A percentile compares a stretch with the other conserved stretches of the same genome.
Conservation (phyloP, 202 grass and related monocot species). For the Zizania palustris region DNA sequence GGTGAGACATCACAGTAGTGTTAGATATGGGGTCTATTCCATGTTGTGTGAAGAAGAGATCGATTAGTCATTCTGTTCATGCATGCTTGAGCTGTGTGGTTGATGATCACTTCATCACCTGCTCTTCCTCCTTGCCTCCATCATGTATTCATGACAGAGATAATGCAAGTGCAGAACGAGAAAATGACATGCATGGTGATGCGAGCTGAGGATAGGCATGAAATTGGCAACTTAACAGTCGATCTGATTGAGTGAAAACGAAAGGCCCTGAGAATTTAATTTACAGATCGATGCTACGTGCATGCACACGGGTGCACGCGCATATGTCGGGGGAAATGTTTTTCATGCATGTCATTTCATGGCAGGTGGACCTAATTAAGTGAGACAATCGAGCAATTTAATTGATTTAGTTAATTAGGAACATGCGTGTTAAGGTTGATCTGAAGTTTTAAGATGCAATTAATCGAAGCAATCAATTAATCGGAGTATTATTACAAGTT, state of each 20-base stretch:
- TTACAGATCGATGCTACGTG: background rate
- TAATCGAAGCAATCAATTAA: too few species aligned
- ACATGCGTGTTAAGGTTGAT: background rate
- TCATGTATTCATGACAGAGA: background rate
- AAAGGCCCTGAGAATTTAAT: background rate
- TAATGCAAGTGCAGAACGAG: background rate
- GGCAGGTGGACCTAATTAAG: background rate
- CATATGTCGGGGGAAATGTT: background rate
- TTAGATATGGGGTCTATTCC: conserved; percentile 48
- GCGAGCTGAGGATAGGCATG: background rate
- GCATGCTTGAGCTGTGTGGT: background rate
- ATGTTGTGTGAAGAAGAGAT: background rate
- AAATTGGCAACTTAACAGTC: conserved; percentile 1
- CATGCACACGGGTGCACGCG: conserved; percentile 26
- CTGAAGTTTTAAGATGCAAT: background rate
- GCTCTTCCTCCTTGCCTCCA: background rate
- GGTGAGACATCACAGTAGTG: conserved; percentile 39
- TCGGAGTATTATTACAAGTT: background rate
- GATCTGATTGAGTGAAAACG: conserved; percentile 29
- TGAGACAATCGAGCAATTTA: background rate
- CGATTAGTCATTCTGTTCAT: background rate
- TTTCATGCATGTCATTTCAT: conserved; percentile 1
- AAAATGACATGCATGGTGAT: conserved; percentile 23
- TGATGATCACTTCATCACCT: background rate
- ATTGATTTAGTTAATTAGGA: background rate